Evolutionary conservation across 1,284 basidiomycete genomes (phyloP).

Genomic region (Boletellus dicymbophilus): DNA sequence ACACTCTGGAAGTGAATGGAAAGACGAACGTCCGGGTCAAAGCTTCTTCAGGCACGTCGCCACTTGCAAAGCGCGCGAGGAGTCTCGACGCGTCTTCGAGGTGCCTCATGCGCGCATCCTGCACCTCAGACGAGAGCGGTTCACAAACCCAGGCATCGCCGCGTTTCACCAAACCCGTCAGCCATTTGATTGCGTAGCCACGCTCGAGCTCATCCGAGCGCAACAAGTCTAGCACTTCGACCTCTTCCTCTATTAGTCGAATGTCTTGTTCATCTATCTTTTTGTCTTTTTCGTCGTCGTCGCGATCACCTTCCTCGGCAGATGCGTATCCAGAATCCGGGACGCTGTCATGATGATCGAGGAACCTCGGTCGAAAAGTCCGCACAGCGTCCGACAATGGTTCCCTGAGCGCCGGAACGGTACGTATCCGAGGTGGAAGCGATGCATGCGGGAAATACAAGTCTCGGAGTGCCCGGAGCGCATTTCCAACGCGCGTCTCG

Average conservation of each 20-base stretch:
- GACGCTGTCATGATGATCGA: constrained; percentile 43
- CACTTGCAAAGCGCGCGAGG: constrained; percentile 53
- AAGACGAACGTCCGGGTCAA: constrained; percentile 60
- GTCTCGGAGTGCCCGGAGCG: constrained; percentile 36
- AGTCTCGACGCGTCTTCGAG: constrained; percentile 51
- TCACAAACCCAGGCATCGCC: constrained; percentile 51
- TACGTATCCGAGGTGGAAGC: neutral
- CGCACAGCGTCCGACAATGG: constrained; percentile 11
- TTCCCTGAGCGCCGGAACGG: constrained; percentile 15
- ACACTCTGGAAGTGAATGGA: constrained; percentile 22
- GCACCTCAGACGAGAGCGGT: constrained; percentile 22
- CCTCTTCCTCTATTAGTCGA: constrained; percentile 8
- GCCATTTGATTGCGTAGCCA: constrained; percentile 55
- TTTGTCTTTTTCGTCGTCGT: constrained; percentile 35
- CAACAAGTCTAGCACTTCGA: constrained; percentile 37
- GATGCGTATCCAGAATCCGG: constrained; percentile 68
- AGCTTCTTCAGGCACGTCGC: constrained; percentile 39
- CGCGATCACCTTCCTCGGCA: constrained; percentile 58
- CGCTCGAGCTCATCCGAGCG: constrained; percentile 54
- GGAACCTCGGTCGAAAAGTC: constrained; percentile 13
- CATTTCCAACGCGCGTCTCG: constrained; percentile 17
- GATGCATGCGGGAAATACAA: constrained; percentile 43
- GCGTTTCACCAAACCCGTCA: constrained; percentile 63
- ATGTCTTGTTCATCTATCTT: constrained; percentile 10
- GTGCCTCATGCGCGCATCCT: constrained; percentile 36